phyloP scores from a whole-genome alignment of 176 grass and related monocot species.

The Zea luxurians region DNA sequence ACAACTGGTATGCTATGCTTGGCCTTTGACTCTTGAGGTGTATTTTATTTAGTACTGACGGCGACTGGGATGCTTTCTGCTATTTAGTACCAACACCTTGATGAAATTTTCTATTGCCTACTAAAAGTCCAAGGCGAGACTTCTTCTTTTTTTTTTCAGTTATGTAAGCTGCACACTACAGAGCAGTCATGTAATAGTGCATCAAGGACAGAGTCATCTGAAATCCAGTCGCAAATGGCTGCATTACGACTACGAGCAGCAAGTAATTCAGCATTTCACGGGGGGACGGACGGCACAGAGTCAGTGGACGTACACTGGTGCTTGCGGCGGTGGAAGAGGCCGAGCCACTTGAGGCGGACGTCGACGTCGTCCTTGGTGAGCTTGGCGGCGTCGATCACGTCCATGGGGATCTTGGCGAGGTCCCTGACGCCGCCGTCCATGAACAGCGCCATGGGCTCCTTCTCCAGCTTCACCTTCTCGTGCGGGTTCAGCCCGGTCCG shows the following conservation, averaged over 20 bases:
- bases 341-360: constrained; percentile 91
- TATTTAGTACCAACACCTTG: background rate
- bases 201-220: too few species aligned
- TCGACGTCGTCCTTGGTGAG: constrained; percentile 86
- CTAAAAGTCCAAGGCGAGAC: background rate
- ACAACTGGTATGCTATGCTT: constrained; percentile 30
- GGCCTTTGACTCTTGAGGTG: constrained; percentile 36
- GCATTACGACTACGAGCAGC: too few species aligned
- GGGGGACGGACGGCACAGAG: too few species aligned
- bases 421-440: constrained; percentile 73
- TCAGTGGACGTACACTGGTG: constrained; percentile 69
- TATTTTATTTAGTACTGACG: constrained; percentile 11
- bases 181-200: too few species aligned
- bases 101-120: background rate
- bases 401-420: constrained; percentile 60
- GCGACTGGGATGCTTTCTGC: background rate
- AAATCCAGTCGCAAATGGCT: too few species aligned
- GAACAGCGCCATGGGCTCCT: constrained; percentile 82
- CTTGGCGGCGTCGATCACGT: constrained; percentile 73
- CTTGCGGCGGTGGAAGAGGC: constrained; percentile 95
- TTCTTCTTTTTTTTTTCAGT: background rate
- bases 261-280: too few species aligned
- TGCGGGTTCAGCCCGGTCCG: constrained; percentile 75
- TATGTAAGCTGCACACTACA: background rate
- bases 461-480: constrained; percentile 94